Conservation (phyloP, 2,329 filamentous ascomycete genomes). For the Drechslera avenae region DNA sequence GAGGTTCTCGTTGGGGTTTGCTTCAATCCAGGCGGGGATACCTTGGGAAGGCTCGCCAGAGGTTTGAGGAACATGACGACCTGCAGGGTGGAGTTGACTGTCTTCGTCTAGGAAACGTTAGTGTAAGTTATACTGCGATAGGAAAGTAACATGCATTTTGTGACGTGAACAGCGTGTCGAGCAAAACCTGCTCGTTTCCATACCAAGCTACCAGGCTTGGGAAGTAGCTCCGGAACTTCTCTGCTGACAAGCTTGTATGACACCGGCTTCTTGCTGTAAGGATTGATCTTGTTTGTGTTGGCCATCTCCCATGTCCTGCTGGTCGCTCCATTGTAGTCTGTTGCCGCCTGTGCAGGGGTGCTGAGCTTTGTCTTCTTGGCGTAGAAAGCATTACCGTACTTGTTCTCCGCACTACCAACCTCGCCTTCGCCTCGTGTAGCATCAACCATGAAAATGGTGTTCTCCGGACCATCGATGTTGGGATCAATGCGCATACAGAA, state of each 20-base stretch:
- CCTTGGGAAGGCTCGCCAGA: conserved; percentile 77
- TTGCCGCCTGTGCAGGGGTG: conserved; percentile 70
- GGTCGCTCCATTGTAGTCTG: conserved; percentile 81
- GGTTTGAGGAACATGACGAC: conserved; percentile 86
- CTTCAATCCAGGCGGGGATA: conserved; percentile 75
- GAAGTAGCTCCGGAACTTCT: conserved; percentile 77
- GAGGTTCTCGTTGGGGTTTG: conserved; percentile 69
- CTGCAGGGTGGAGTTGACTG: conserved; percentile 81
- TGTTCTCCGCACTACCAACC: conserved; percentile 81
- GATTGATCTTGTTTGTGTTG: conserved; percentile 83
- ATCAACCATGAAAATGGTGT: conserved; percentile 85
- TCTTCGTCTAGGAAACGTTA: conserved; percentile 66
- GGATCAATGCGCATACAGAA: conserved; percentile 90
- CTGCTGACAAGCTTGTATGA: conserved; percentile 89
- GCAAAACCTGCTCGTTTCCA: conserved; percentile 92
- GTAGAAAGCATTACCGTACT: conserved; percentile 88
- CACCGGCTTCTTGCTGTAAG: conserved; percentile 81
- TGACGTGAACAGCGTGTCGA: conserved; percentile 84
- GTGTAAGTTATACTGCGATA: neutral
- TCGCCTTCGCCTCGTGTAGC: conserved; percentile 71
- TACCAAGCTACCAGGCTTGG: conserved; percentile 79
- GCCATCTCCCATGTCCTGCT: conserved; percentile 88
- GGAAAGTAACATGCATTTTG: conserved; percentile 69
- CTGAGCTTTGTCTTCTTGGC: conserved; percentile 80
- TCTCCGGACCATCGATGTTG: conserved; percentile 82